phyloP scores from a whole-genome alignment of 176 grass and related monocot species.

The Tillandsia leiboldiana region DNA sequence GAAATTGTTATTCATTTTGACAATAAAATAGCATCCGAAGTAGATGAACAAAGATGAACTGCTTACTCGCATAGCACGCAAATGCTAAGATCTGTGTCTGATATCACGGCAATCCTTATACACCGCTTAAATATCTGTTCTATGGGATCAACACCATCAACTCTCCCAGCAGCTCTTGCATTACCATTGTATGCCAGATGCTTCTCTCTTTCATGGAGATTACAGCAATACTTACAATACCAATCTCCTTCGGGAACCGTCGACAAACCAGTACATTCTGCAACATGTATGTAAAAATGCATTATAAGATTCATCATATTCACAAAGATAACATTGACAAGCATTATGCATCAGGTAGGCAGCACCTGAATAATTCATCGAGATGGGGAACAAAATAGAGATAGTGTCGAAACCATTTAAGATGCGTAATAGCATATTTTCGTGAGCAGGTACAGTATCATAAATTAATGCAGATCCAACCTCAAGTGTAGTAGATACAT shows the following conservation, averaged over 20 bases:
- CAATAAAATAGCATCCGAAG: not conserved
- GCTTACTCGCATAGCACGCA: constrained; percentile 85
- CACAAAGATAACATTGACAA: too few relatives aligned
- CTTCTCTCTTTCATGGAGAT: constrained; percentile 72
- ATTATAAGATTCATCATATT: constrained; percentile 18
- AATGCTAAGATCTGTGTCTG: constrained; percentile 53
- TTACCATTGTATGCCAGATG: constrained; percentile 82
- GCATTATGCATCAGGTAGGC: too few relatives aligned
- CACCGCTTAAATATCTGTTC: constrained; percentile 80
- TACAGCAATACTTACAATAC: constrained; percentile 83
- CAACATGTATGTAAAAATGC: not conserved
- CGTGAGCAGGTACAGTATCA: too few relatives aligned
- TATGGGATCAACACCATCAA: constrained; percentile 84
- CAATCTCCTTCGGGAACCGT: constrained; percentile 48
- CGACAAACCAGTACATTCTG: constrained; percentile 72
- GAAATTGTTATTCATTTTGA: too few relatives aligned
- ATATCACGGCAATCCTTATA: constrained; percentile 66
- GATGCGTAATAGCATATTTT: too few relatives aligned
- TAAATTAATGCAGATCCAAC: too few relatives aligned
- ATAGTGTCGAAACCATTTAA: too few relatives aligned
- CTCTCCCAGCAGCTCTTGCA: constrained; percentile 87
- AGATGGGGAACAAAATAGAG: too few relatives aligned
- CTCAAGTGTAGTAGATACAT: too few relatives aligned
- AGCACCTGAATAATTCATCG: too few relatives aligned
- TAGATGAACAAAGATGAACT: constrained; percentile 1